Base-by-base conservation (phyloP, 306 rosid species). In the Datisca glomerata region DNA sequence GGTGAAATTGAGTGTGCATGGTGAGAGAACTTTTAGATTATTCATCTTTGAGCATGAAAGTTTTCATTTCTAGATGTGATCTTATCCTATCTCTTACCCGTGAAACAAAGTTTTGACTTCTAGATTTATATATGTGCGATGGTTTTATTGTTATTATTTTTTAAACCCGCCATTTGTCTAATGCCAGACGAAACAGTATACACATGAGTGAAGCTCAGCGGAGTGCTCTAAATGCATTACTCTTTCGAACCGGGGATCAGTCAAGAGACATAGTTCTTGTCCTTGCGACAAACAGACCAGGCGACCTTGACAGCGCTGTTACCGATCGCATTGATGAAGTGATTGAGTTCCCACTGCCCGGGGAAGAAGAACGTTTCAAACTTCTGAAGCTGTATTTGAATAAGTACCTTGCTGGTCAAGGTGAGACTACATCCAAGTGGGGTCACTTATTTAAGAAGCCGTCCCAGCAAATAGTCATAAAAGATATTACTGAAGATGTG, bases 131-230 rank as follows among this genome's bases (percentile, higher is more conserved):
- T n/a, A n/a, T n/a, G n/a, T n/a, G n/a, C n/a, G n/a, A n/a, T n/a
- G n/a, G n/a, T n/a, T n/a, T n/a, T n/a, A n/a, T n/a, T n/a, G n/a
- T n/a, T n/a, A n/a, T n/a, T n/a, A n/a, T n/a, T n/a, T n/a, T n/a
- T n/a, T n/a, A n/a, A n/a, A n/a, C n/a, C n/a, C 2, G 12, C 4
- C 2, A 4, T 15, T 13, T 38, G 13, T 37, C 54, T 19, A 18
- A 39, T 72, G 73, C 92, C n/a, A 91, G 99, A 71, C 94, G 99
- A n/a, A 91, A 91, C 46, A 91, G 94, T 69, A 37, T 70, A 35
- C 74, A 79, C 38, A 91, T 91, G 99, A 91, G 96, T 44, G 99
- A 91, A 78, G 86, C 99, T 50, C 99, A 91, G 46, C 71, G 99
- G 16, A 91, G 99, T 69, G 99, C 99, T 55, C 76, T 91, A 41